Base-by-base conservation (phyloP, 768 basidiomycete species). In the Termitomyces eurrhizus region DNA sequence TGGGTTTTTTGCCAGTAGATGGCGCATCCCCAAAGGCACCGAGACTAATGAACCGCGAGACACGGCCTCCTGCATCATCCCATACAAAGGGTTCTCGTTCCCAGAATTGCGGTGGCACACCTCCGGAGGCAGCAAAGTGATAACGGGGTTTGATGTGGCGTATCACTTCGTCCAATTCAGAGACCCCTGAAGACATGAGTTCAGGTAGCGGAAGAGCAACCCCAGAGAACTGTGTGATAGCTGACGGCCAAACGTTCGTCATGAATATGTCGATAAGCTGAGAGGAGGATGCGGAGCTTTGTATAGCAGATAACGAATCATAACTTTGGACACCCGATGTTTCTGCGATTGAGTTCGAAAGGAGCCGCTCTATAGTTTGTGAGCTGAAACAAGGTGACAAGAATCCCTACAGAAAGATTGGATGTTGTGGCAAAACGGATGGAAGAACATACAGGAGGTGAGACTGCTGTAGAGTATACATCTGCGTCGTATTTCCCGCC, bases 71-170 rank as follows among this genome's bases (percentile, higher is more conserved):
- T 55, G 88, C 86, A 39, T 87, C 87, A 46, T 85, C 83, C 95
- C 95, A 98, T 4, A 83, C 71, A 69, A 88, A 96, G 1, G 97
- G 95, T 61, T 98, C 95, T 56, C 95, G 79, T 72, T 99, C 97
- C 95, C 95, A 98, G 71, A 97, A 99, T 56, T 80, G 82, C 0
- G 90, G 80, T 14, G 83, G 82, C n/a, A 78, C 74, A 0, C 86
- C 85, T 14, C 83, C 85, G 9, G 79, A 79, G 52, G 83, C 82
- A 24, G 89, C 83, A 69, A 98, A 92, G 67, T 95, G 87, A 75
- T 99, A 99, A 53, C 92, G 83, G 2, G 96, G 95, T 66, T 88
- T 89, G 29, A 82, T 84, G 60, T 80, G 81, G 29, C 78, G 77
- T 39, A 90, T 77, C 1, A 88, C 72, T 42, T 90, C 87, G 63